Percentiles rank a stretch among this genome's conserved stretches.
Conservation (phyloP, 2,329 filamentous ascomycete species). For the Mycogone perniciosa region DNA sequence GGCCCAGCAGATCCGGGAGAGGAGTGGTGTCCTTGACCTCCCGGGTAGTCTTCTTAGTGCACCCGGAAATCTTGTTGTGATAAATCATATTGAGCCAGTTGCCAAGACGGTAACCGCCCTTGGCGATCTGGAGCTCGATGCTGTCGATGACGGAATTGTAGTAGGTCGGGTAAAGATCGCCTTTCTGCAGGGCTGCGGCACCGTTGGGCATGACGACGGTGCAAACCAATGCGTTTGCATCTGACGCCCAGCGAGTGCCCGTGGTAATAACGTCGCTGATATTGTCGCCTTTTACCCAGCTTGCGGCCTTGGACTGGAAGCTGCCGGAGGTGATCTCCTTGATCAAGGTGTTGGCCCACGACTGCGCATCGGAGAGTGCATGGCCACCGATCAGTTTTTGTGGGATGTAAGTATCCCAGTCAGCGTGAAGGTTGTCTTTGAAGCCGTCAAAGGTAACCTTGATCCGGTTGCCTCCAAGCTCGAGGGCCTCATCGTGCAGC, state of each 20-base stretch:
- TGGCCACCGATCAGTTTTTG: slow-evolving; percentile 36
- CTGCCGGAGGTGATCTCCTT: slow-evolving; percentile 31
- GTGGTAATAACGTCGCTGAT: slow-evolving; percentile 25
- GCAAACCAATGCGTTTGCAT: slow-evolving; percentile 38
- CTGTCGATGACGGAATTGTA: slow-evolving; percentile 33
- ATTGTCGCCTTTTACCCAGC: slow-evolving; percentile 32
- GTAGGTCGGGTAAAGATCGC: slow-evolving; percentile 35
- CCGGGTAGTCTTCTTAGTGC: slow-evolving; percentile 5
- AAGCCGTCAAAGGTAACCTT: slow-evolving; percentile 45
- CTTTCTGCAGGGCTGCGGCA: slow-evolving; percentile 29
- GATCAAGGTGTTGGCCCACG: slow-evolving; percentile 32
- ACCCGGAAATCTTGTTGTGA: slow-evolving; percentile 15
- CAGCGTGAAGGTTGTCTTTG: slow-evolving; percentile 51
- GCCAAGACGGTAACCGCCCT: slow-evolving; percentile 34
- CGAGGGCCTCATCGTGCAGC: slow-evolving; percentile 46
- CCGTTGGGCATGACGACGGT: slow-evolving; percentile 35
- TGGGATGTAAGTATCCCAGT: slow-evolving; percentile 56
- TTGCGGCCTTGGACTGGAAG: slow-evolving; percentile 28
- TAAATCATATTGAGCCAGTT: slow-evolving; percentile 27
- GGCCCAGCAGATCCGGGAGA: slow-evolving; percentile 18
- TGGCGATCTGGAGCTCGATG: slow-evolving; percentile 38
- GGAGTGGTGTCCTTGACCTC: neutral
- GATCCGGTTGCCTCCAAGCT: slow-evolving; percentile 48
- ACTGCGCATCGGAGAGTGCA: slow-evolving; percentile 28
- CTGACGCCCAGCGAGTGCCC: slow-evolving; percentile 34